Evolutionary conservation across 306 rosid genomes (phyloP), one percentile per base, ranked within the genome.

Genomic region (Pyrus bretschneideri): DNA sequence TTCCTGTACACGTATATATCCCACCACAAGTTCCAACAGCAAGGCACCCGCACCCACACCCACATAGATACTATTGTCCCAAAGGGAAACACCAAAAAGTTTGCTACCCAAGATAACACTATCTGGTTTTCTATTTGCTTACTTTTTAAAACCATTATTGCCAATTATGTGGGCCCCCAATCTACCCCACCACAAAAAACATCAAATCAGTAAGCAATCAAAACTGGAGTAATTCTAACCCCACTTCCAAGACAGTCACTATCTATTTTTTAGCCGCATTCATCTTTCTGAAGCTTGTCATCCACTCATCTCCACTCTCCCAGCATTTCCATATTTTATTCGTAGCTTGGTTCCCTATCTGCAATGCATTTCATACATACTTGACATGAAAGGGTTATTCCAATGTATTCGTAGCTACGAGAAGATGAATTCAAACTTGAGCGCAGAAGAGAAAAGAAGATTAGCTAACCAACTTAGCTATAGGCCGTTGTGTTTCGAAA

Each of bases 91-190:
- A 67, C 19, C 30, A 10, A 4, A 44, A 45, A 18, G 7, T 74
- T 60, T 45, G 78, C 46, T 18, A 74, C 31, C 60, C 58, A 59
- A 62, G 59, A 74, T 44, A 62, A 70, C 70, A 62, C 61, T 11
- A 61, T 44, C 78, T 29, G 70, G 78, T 74, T 61, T 74, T 35
- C 70, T 74, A 74, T 42, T 74, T 27, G 61, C 78, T 27, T 25
- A 7, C 70, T 44, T 62, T 62, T 62, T 11, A 0, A 3, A 42
- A 29, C 70, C 70, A 74, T 61, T 74, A 74, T 62, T 62, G 70
- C 70, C 70, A 61, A 62, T 44, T 65, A 44, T 45, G 30, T 63
- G 45, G 69, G 78, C 11, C 78, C 77, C 60, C 10, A 11, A 44
- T 49, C 27, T 19, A 25, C 78, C 60, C 54, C 78, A 52, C 78